phyloP scores from a whole-genome alignment of 306 rosid genomes.

The Begonia fuchsioides region DNA sequence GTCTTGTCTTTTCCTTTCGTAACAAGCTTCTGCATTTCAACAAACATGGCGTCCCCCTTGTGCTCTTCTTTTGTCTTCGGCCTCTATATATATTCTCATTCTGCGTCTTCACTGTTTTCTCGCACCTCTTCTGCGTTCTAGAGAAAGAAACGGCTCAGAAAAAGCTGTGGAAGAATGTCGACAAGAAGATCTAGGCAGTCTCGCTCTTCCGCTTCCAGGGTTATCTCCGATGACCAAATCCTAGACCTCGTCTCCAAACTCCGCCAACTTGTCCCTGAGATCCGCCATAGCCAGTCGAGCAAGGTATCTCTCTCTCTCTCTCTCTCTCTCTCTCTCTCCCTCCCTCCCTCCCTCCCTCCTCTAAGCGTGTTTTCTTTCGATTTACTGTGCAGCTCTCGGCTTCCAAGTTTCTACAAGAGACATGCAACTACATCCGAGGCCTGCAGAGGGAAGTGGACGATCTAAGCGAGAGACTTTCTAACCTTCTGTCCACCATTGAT shows the following conservation, averaged over 20 bases:
- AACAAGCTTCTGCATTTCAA: not conserved
- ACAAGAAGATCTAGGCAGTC: conserved; percentile 87
- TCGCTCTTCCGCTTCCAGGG: conserved; percentile 21
- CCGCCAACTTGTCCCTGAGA: conserved; percentile 93
- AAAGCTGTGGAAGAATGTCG: conserved; percentile 25
- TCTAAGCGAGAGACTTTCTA: conserved; percentile 66
- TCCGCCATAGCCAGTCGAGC: conserved; percentile 58
- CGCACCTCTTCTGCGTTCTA: not conserved
- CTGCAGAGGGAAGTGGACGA: conserved; percentile 79
- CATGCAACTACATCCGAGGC: conserved; percentile 78
- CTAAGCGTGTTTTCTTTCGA: not conserved
- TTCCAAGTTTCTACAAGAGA: conserved; percentile 91
- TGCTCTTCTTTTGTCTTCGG: not conserved
- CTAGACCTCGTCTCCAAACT: conserved; percentile 75
- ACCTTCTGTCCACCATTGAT: conserved; percentile 70
- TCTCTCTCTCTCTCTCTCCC: not conserved
- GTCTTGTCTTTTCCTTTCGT: conserved; percentile 18
- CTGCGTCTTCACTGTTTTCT: not conserved
- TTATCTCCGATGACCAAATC: conserved; percentile 84
- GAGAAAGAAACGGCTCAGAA: not conserved
- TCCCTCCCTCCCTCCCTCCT: not conserved
- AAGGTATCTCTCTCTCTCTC: conserved; percentile 28
- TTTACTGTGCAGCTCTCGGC: conserved; percentile 55
- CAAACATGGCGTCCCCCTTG: no score
- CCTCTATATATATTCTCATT: not conserved